Conservation (phyloP, 2,329 filamentous ascomycete species). For the Camptophora hylomeconis region DNA sequence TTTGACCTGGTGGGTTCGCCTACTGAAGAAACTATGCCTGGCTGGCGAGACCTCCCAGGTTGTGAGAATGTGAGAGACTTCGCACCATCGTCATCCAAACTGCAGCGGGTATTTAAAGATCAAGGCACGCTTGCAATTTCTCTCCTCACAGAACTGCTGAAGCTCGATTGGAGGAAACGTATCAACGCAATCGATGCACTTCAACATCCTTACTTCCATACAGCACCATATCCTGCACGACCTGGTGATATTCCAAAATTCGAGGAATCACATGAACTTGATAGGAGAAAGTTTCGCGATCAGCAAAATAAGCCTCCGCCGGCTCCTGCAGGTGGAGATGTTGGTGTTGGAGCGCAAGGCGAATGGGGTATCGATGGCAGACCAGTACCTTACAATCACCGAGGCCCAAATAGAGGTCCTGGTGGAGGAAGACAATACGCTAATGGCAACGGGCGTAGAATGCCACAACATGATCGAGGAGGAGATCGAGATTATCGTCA, state of each 20-base stretch:
- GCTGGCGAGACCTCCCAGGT: constrained; percentile 71
- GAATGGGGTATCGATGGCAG: constrained; percentile 37
- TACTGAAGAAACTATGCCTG: constrained; percentile 82
- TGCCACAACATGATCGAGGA: constrained; percentile 8
- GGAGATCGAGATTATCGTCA: constrained; percentile 9
- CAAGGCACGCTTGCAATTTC: constrained; percentile 61
- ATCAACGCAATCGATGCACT: constrained; percentile 91
- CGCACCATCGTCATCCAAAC: constrained; percentile 48
- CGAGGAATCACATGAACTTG: constrained; percentile 93
- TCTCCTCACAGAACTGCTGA: constrained; percentile 68
- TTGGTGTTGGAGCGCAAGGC: constrained; percentile 56
- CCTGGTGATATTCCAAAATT: constrained; percentile 83
- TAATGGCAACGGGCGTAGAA: constrained; percentile 17
- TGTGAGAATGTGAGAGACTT: constrained; percentile 59
- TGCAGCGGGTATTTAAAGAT: constrained; percentile 63
- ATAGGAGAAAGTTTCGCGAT: constrained; percentile 78
- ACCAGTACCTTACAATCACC: constrained; percentile 22
- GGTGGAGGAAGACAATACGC: constrained; percentile 21
- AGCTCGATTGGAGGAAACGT: constrained; percentile 74
- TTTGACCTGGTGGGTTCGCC: constrained; percentile 87
- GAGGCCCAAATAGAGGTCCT: constrained; percentile 24
- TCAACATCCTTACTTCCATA: constrained; percentile 82
- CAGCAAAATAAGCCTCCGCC: constrained; percentile 75
- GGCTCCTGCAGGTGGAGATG: constrained; percentile 80
- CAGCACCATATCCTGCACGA: constrained; percentile 60